Evolutionary conservation across 306 rosid genomes (phyloP).

Genomic region (Vigna nakashimae): DNA sequence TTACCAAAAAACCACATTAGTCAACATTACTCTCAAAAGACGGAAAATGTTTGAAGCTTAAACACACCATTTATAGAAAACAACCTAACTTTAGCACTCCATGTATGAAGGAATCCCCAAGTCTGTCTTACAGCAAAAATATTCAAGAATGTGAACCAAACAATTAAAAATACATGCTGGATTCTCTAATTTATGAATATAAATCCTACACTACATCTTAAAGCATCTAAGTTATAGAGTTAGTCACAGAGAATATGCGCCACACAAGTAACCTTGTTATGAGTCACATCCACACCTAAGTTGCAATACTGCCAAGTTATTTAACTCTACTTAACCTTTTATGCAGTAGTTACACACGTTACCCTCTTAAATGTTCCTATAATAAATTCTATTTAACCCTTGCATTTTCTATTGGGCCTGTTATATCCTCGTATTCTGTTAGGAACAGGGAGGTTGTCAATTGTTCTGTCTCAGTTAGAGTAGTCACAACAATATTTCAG

Average conservation of each 20-base stretch:
- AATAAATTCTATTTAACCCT: neutral
- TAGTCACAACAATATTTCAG: neutral
- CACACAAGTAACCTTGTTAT: neutral
- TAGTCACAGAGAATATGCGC: neutral
- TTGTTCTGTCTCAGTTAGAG: neutral
- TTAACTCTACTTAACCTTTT: neutral
- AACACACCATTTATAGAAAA: neutral
- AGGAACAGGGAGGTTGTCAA: neutral
- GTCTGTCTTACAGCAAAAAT: neutral
- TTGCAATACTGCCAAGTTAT: neutral
- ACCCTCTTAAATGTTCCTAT: neutral
- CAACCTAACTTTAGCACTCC: neutral
- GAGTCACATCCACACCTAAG: neutral
- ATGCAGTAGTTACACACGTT: neutral
- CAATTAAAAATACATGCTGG: neutral
- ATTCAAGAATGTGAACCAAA: neutral
- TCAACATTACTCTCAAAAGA: neutral
- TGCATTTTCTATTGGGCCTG: neutral
- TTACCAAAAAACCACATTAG: neutral
- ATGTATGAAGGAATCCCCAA: constrained; percentile 5
- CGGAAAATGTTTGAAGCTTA: neutral
- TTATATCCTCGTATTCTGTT: neutral
- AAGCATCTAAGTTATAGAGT: neutral
- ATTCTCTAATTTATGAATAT: neutral
- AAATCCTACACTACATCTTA: neutral